Evolutionary conservation across 768 basidiomycete species (phyloP).

Genomic region (Termitomyces sp.): DNA sequence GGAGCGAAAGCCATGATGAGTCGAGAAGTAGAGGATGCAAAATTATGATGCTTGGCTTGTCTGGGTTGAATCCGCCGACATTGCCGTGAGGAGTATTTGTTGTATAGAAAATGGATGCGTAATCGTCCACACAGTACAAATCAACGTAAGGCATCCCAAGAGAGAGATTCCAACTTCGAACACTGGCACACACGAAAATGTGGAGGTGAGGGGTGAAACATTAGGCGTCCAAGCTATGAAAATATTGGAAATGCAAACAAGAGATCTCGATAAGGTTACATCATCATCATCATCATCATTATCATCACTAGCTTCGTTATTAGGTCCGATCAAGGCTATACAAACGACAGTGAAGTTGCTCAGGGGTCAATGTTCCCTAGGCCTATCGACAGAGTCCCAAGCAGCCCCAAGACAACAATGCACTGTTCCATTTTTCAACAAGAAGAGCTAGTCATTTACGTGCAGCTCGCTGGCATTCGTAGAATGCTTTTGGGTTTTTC

Average conservation of each 20-base stretch:
- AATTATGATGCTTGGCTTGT: conserved; percentile 64
- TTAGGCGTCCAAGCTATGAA: conserved; percentile 2
- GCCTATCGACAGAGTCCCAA: too few species aligned
- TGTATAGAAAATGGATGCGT: conserved; percentile 68
- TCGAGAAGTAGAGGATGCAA: conserved; percentile 69
- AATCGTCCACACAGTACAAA: conserved; percentile 58
- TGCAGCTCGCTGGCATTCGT: neutral
- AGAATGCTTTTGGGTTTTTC: neutral
- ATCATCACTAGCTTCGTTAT: conserved; percentile 2
- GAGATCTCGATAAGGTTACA: conserved; percentile 16
- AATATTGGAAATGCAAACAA: conserved; percentile 2
- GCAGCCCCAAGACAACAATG: too few species aligned
- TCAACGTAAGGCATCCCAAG: conserved; percentile 65
- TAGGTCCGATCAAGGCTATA: conserved; percentile 1
- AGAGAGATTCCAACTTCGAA: neutral
- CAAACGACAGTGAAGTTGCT: neutral
- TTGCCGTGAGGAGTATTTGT: conserved; percentile 60
- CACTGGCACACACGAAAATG: neutral
- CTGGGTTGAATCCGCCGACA: conserved; percentile 63
- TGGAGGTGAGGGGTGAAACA: conserved; percentile 10
- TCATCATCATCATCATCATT: conserved; percentile 2
- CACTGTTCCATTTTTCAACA: neutral
- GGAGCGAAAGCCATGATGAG: conserved; percentile 62
- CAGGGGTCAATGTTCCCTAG: neutral
- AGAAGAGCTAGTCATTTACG: neutral